Conservation (phyloP, 768 basidiomycete species). For the Suillus decipiens region DNA sequence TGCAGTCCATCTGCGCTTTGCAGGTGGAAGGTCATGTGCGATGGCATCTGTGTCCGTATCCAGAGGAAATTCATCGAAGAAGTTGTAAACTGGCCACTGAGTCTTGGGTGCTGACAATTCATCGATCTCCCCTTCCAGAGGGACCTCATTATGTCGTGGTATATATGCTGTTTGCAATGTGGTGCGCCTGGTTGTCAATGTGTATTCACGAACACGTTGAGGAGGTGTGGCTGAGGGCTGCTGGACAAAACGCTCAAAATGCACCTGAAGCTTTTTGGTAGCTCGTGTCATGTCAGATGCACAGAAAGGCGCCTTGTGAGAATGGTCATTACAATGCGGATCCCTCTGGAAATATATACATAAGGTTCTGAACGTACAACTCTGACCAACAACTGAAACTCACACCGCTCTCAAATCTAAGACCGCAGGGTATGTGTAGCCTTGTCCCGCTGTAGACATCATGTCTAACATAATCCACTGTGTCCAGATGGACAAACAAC, state of each 20-base stretch:
- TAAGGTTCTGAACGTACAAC: background rate
- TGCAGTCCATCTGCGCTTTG: background rate
- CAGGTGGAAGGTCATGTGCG: background rate
- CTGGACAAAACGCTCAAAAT: background rate
- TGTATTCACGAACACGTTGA: background rate
- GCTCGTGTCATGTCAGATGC: background rate
- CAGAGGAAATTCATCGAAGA: background rate
- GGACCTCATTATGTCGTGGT: background rate
- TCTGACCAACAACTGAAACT: background rate
- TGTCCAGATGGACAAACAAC: background rate
- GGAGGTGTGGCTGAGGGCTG: background rate
- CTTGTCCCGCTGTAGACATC: conserved; percentile 1
- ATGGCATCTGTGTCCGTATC: background rate
- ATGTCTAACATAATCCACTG: background rate
- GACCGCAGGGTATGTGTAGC: background rate
- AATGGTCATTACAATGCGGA: background rate
- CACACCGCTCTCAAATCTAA: conserved; percentile 1
- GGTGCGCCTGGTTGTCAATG: background rate
- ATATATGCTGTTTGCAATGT: background rate
- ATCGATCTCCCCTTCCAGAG: background rate
- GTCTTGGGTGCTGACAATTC: background rate
- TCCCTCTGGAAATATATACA: background rate
- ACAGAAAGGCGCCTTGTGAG: background rate
- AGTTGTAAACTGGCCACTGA: background rate
- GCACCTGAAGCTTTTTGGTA: background rate